Percentiles rank a stretch among this genome's conserved stretches.
These are phyloP conservation scores for Schizophyllum commune DNA, from an alignment of 1,284 basidiomycete species.

Conservation along the genomic window DNA sequence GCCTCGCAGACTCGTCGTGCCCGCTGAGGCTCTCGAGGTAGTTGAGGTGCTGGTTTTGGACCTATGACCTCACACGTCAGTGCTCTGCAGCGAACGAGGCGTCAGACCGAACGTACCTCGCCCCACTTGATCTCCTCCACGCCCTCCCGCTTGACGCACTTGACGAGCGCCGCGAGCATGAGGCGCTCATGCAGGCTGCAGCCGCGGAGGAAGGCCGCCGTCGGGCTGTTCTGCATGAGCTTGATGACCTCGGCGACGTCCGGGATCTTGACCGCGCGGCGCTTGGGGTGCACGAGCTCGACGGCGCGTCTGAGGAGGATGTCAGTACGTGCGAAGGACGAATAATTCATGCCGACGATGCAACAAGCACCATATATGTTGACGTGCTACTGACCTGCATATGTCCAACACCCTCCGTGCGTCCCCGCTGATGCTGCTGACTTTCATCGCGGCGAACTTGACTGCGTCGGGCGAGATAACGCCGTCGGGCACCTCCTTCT, in stretches of 20 bases:
- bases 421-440: slow-evolving; percentile 91
- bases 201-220: slow-evolving; percentile 72
- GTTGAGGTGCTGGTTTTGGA: slow-evolving; percentile 59
- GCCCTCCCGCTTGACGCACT: slow-evolving; percentile 79
- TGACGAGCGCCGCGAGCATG: slow-evolving; percentile 82
- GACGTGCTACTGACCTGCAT: too few relatives aligned
- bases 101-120: slow-evolving; percentile 68
- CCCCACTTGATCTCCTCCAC: slow-evolving; percentile 83
- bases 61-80: too few relatives aligned
- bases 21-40: slow-evolving; percentile 52
- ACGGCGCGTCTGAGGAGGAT: slow-evolving; percentile 60
- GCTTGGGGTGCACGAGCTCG: slow-evolving; percentile 58
- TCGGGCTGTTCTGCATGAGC: slow-evolving; percentile 89
- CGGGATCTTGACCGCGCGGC: slow-evolving; percentile 54
- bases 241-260: slow-evolving; percentile 82
- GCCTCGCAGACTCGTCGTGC: slow-evolving; percentile 40
- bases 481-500: slow-evolving; percentile 22
- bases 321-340: neutral
- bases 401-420: slow-evolving; percentile 92
- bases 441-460: slow-evolving; percentile 85
- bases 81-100: too few relatives aligned
- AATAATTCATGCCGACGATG: slow-evolving; percentile 2
- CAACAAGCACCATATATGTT: too few relatives aligned
- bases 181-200: slow-evolving; percentile 84
- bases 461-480: slow-evolving; percentile 77